Conservation (phyloP, 306 rosid species). For the Dryas octopetala region DNA sequence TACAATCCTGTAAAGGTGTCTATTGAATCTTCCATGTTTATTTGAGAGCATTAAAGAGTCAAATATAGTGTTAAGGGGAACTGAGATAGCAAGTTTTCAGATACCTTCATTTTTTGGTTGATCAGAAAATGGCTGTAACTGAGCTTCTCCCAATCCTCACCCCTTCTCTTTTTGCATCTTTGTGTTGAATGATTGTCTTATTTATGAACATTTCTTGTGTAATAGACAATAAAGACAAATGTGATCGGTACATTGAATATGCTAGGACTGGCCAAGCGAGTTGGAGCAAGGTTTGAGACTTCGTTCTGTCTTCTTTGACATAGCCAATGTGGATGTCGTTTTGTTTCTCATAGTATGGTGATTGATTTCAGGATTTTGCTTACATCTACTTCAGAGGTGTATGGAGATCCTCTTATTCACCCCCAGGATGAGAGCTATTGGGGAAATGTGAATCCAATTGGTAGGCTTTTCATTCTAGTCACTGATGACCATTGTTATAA, state of each 20-base stretch:
- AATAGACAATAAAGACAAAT: constrained; percentile 93
- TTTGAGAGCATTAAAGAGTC: background rate
- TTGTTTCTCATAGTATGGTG: constrained; percentile 29
- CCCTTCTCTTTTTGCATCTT: background rate
- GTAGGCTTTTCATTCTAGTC: constrained; percentile 41
- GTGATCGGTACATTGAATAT: constrained; percentile 97
- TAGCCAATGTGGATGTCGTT: constrained; percentile 9
- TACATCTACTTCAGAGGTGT: constrained; percentile 96
- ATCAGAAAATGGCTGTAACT: background rate
- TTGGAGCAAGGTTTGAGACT: constrained; percentile 85
- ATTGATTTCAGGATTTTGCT: constrained; percentile 78
- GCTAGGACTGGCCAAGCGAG: constrained; percentile 99
- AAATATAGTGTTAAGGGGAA: too few species aligned
- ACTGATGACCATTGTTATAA: background rate
- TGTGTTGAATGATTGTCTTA: constrained; percentile 11
- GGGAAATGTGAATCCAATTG: constrained; percentile 99
- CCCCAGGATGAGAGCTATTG: constrained; percentile 93
- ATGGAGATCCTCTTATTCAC: constrained; percentile 96
- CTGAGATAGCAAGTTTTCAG: background rate
- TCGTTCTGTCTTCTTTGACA: background rate
- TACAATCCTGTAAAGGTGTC: constrained; percentile 92
- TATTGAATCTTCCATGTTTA: background rate
- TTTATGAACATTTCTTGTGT: constrained; percentile 16
- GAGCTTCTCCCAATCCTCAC: background rate
- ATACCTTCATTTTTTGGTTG: background rate